A percentile compares a stretch with the other conserved stretches of the same genome.
Conservation (phyloP, 2,329 filamentous ascomycete genomes). For the Byssothecium circinans region DNA sequence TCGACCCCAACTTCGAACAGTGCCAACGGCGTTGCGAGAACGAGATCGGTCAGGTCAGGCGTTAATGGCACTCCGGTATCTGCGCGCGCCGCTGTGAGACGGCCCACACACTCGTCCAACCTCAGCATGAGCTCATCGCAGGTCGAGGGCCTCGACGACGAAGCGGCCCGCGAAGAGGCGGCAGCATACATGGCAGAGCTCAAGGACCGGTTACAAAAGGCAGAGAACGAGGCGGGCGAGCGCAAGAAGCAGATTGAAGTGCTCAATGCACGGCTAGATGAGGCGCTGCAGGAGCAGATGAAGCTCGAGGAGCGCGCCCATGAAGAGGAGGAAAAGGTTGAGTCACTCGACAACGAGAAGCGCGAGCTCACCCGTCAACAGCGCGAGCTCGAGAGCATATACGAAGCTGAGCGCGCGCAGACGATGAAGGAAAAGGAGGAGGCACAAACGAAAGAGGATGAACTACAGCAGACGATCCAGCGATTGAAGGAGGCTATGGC, state of each 20-base stretch:
- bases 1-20: constrained; percentile 32
- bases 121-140: constrained; percentile 39
- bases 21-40: constrained; percentile 32
- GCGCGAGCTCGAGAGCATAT: constrained; percentile 88
- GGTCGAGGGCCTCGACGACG: constrained; percentile 42
- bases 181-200: constrained; percentile 80
- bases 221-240: constrained; percentile 76
- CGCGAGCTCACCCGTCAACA: constrained; percentile 80
- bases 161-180: constrained; percentile 78
- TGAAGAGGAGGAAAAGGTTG: constrained; percentile 81
- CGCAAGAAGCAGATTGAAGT: constrained; percentile 83
- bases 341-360: constrained; percentile 80
- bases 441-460: constrained; percentile 79
- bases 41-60: constrained; percentile 35
- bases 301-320: constrained; percentile 86
- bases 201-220: constrained; percentile 77
- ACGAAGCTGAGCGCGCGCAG: constrained; percentile 84
- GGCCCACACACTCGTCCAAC: constrained; percentile 35
- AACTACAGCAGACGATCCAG: constrained; percentile 88
- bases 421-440: constrained; percentile 93
- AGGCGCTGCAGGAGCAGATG: constrained; percentile 77
- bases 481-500: constrained; percentile 86
- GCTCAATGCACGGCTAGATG: constrained; percentile 82
- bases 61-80: constrained; percentile 42
- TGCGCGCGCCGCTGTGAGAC: constrained; percentile 43